Percentiles rank a stretch among this genome's conserved stretches.
phyloP scores from a whole-genome alignment of 2,329 filamentous ascomycete species.

The Tolypocladium album region DNA sequence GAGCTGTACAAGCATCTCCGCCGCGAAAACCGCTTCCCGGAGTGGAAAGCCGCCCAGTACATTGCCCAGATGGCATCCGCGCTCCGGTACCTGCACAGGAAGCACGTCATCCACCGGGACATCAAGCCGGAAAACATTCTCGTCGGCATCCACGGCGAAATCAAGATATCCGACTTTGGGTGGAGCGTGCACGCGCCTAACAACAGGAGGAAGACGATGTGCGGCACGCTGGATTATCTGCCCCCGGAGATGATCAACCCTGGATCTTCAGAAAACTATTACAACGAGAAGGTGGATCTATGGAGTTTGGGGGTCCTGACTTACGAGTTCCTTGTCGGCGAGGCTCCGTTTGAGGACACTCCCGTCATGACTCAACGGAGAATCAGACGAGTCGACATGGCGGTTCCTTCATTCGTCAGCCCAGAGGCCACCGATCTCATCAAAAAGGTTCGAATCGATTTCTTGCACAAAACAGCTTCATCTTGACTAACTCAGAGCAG shows the following conservation, averaged over 20 bases:
- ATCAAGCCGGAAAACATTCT: slow-evolving; percentile 25
- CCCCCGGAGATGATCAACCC: slow-evolving; percentile 95
- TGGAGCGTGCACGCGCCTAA: slow-evolving; percentile 98
- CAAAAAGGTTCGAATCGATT: slow-evolving; percentile 54
- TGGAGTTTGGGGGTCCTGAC: slow-evolving; percentile 94
- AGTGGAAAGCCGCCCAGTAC: slow-evolving; percentile 60
- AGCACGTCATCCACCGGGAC: slow-evolving; percentile 21
- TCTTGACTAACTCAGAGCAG: slow-evolving; percentile 31
- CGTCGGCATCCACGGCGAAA: slow-evolving; percentile 82
- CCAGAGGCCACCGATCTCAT: slow-evolving; percentile 86
- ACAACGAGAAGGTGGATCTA: slow-evolving; percentile 90
- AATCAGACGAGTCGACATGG: slow-evolving; percentile 86
- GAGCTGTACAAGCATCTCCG: slow-evolving; percentile 64
- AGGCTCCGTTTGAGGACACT: slow-evolving; percentile 94
- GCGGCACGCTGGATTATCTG: slow-evolving; percentile 92
- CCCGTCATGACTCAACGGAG: slow-evolving; percentile 87
- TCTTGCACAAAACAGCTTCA: too few species aligned
- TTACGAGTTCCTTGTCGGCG: slow-evolving; percentile 92
- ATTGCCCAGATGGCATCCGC: slow-evolving; percentile 56
- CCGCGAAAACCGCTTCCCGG: slow-evolving; percentile 54
- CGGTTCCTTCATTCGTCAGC: slow-evolving; percentile 81
- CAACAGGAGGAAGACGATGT: slow-evolving; percentile 88
- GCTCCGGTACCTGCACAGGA: slow-evolving; percentile 17
- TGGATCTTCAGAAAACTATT: slow-evolving; percentile 72
- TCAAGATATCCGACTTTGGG: slow-evolving; percentile 97